Base-by-base conservation (phyloP, 2,329 filamentous ascomycete genomes). In the Penicillium sp. region DNA sequence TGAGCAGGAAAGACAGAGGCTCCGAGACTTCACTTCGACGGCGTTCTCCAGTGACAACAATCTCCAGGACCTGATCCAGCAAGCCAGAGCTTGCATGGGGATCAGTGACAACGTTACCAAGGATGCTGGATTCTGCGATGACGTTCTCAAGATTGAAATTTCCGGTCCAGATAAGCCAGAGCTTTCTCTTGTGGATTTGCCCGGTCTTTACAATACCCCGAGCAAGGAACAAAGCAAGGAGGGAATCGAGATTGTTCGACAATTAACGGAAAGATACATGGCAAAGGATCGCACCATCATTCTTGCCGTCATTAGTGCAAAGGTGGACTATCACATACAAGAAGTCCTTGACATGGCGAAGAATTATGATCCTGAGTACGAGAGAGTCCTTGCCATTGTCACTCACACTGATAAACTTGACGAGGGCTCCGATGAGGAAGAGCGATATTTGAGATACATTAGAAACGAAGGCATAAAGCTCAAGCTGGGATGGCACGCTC, bases 111-210 rank as follows among this genome's bases (percentile, higher is more conserved):
- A 46, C 0, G 67, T 25, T 19, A 0, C 19, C 19, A 3, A 43
- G 3, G n/a, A 43, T 10, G 40, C 40, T 4, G 40, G 60, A 2
- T 68, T 73, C 22, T 70, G 66, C 19, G 69, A 82, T 75, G 73
- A 84, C 78, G 81, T 87, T 25, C 77, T 88, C 4, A 82, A 85
- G 2, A 79, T 88, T 0, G 85, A 88, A 63, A 83, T 87, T 69
- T 81, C 78, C 6, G 86, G 86, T 0, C 85, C 85, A 0, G 81
- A 85, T 6, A 82, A 85, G 76, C 85, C 85, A 0, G 80, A 88
- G 7, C 71, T 89, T 46, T 88, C 84, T 0, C 77, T 89, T 0
- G 85, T 89, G 11, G 86, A 89, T 71, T 75, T 89, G 19, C 87
- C 86, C 0, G 86, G 86, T 1, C 74, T 88, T 1, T 83, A 87